Evolutionary conservation across 192 early-diverging fungal species (phyloP).

Genomic region (Umbelopsis sp.): DNA sequence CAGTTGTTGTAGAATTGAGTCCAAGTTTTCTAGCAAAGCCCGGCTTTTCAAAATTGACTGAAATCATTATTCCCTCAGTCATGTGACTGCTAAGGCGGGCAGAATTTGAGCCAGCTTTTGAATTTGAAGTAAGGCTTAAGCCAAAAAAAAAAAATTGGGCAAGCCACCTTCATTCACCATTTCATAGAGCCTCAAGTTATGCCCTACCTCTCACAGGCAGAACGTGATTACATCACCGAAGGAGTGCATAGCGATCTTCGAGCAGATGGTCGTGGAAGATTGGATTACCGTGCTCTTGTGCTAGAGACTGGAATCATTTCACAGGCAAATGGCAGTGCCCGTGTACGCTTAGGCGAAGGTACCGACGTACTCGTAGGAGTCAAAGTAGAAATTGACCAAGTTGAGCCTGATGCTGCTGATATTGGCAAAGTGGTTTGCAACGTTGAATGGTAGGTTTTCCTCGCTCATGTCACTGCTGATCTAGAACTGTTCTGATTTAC

Average conservation of each 20-base stretch:
- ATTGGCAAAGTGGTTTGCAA: conserved; percentile 77
- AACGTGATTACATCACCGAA: conserved; percentile 81
- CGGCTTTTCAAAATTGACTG: not conserved
- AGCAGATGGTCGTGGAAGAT: conserved; percentile 82
- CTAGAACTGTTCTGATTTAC: not conserved
- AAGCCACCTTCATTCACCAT: not conserved
- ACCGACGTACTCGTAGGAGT: conserved; percentile 94
- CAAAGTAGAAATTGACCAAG: conserved; percentile 87
- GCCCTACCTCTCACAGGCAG: conserved; percentile 66
- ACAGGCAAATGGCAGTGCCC: conserved; percentile 90
- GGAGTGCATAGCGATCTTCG: conserved; percentile 83
- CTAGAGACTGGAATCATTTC: conserved; percentile 89
- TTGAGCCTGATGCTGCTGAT: conserved; percentile 62
- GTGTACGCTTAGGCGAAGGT: conserved; percentile 77
- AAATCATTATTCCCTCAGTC: conserved; percentile 2
- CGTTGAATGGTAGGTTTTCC: conserved; percentile 79
- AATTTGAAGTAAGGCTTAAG: not conserved
- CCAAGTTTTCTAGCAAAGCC: not conserved
- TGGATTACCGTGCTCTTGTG: conserved; percentile 75
- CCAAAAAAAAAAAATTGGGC: not conserved
- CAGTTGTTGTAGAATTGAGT: not conserved
- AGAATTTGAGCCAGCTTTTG: not conserved
- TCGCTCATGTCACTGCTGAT: not conserved
- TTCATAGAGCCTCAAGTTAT: conserved; percentile 41
- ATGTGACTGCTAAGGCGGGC: conserved; percentile 1